Evolutionary conservation across 495 filamentous ascomycete genomes (phyloP).

Genomic region (Recurvomyces mirabilis): DNA sequence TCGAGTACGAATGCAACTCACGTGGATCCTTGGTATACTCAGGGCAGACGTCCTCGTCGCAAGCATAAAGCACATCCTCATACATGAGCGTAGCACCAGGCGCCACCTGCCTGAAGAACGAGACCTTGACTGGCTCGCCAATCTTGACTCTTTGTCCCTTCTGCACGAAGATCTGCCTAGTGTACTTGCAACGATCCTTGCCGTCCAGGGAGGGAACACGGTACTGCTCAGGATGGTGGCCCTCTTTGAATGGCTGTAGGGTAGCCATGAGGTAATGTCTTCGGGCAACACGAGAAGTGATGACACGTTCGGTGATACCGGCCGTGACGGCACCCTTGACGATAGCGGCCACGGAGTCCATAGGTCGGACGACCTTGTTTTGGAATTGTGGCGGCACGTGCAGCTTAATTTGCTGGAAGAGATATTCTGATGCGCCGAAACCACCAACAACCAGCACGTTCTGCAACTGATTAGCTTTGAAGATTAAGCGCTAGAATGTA

Average conservation of each 20-base stretch:
- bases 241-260: constrained; percentile 96
- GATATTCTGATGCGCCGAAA: constrained; percentile 65
- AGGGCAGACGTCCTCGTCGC: constrained; percentile 94
- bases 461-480: constrained; percentile 31
- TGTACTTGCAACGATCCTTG: constrained; percentile 98
- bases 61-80: constrained; percentile 96
- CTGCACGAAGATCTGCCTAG: constrained; percentile 94
- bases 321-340: constrained; percentile 71
- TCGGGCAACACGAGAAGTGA: constrained; percentile 95
- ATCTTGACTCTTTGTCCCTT: constrained; percentile 99
- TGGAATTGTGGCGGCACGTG: constrained; percentile 72
- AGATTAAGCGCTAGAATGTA: neutral
- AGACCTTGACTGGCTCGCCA: constrained; percentile 96
- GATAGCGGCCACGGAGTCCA: constrained; percentile 68
- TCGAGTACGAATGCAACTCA: constrained; percentile 43
- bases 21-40: constrained; percentile 99
- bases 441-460: constrained; percentile 66
- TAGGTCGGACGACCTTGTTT: constrained; percentile 63
- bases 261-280: constrained; percentile 99
- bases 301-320: constrained; percentile 90
- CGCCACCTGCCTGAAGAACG: constrained; percentile 95
- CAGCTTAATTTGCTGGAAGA: constrained; percentile 74
- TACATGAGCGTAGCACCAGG: constrained; percentile 98
- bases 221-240: constrained; percentile 95
- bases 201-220: constrained; percentile 93